phyloP scores from a whole-genome alignment of 768 basidiomycete species.

The Solioccasus polychromus region DNA sequence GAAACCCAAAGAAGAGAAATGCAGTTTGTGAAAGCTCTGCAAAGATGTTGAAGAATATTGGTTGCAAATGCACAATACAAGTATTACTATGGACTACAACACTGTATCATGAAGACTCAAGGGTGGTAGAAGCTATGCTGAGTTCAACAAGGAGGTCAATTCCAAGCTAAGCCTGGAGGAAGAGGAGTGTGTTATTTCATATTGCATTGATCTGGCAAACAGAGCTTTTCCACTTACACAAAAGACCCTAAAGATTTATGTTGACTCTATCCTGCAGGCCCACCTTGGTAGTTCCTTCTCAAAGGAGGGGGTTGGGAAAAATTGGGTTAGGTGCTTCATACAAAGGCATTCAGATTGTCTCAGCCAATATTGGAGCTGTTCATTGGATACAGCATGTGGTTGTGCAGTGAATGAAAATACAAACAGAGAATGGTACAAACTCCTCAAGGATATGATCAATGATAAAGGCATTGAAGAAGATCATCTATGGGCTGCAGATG shows the following conservation, averaged over 20 bases:
- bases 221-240: constrained; percentile 31
- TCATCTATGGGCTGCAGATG: constrained; percentile 14
- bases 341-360: constrained; percentile 24
- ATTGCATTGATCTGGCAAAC: constrained; percentile 15
- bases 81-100: too few species aligned
- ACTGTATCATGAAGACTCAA: too few species aligned
- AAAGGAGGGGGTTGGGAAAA: constrained; percentile 26
- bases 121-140: neutral
- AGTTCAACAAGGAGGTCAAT: neutral
- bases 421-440: constrained; percentile 27
- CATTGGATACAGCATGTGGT: neutral
- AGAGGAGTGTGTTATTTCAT: neutral
- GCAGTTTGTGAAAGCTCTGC: too few species aligned
- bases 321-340: constrained; percentile 24
- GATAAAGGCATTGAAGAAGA: constrained; percentile 1
- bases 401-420: constrained; percentile 36
- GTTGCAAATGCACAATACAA: too few species aligned
- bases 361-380: neutral
- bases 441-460: constrained; percentile 28
- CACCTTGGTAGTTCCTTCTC: constrained; percentile 30
- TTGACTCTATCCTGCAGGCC: constrained; percentile 26
- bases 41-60: too few species aligned
- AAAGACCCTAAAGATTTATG: constrained; percentile 19
- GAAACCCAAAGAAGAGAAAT: too few species aligned
- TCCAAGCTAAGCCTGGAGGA: neutral